A percentile compares a stretch with the other conserved stretches of the same genome.
phyloP scores from a whole-genome alignment of 768 basidiomycete species.

The Mrakia hoshinonis region DNA sequence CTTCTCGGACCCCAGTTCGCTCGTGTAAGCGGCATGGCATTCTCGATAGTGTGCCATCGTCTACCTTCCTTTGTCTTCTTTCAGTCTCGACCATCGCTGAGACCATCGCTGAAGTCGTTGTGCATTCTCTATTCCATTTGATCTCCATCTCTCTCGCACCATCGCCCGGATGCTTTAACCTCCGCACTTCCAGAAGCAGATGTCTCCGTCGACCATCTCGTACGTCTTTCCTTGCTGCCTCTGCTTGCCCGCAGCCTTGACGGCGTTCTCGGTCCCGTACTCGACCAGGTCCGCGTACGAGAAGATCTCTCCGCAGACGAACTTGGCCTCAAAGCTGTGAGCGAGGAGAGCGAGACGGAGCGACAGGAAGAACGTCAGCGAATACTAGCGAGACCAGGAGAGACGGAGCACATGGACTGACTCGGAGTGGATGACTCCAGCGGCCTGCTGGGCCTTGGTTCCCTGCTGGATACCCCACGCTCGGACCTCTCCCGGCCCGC shows the following conservation, averaged over 20 bases:
- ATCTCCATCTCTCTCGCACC: background rate
- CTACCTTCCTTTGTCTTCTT: too few relatives aligned
- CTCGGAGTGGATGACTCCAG: constrained; percentile 47
- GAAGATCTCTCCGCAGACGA: constrained; percentile 29
- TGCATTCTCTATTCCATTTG: background rate
- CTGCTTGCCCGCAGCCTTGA: constrained; percentile 87
- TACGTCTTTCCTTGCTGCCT: constrained; percentile 95
- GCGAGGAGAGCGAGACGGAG: constrained; percentile 48
- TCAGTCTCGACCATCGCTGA: too few relatives aligned
- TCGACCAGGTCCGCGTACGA: constrained; percentile 67
- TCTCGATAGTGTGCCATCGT: too few relatives aligned
- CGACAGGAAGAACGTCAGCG: constrained; percentile 2
- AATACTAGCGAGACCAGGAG: background rate
- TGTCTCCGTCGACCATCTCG: constrained; percentile 44
- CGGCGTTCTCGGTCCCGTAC: constrained; percentile 76
- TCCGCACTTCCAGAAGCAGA: constrained; percentile 28
- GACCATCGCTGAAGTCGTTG: too few relatives aligned
- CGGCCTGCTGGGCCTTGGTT: constrained; percentile 91
- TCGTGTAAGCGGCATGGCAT: too few relatives aligned
- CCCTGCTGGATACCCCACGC: constrained; percentile 95
- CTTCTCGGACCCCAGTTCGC: too few relatives aligned
- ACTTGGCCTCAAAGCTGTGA: constrained; percentile 83
- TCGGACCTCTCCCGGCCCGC: constrained; percentile 86
- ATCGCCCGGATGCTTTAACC: background rate
- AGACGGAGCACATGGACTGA: background rate